These are phyloP conservation scores for Moniliella sp. DNA, from an alignment of 1,284 basidiomycete genomes.

Conservation along the genomic window DNA sequence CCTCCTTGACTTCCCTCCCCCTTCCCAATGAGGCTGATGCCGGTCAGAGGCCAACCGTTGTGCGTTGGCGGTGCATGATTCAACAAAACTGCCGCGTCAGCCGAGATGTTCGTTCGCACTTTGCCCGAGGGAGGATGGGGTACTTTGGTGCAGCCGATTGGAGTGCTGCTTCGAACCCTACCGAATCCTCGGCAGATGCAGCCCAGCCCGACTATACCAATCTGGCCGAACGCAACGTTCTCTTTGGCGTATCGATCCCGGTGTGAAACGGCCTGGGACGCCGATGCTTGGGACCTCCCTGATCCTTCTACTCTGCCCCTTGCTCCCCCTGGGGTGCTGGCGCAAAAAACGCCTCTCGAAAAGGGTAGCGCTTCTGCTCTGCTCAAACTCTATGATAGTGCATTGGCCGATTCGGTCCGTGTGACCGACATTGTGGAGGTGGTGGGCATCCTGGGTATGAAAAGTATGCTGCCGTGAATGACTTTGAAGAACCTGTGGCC, in stretches of 20 bases:
- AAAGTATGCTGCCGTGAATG: slow-evolving; percentile 5
- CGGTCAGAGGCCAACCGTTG: too few species aligned
- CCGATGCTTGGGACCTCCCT: slow-evolving; percentile 5
- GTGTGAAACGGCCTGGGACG: slow-evolving; percentile 27
- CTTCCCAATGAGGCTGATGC: too few species aligned
- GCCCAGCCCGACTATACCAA: slow-evolving; percentile 20
- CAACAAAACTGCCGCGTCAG: too few species aligned
- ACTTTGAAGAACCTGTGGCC: not conserved
- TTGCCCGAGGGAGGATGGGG: too few species aligned
- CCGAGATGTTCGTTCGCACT: too few species aligned
- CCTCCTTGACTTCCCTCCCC: too few species aligned
- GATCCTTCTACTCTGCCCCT: not conserved
- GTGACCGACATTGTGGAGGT: slow-evolving; percentile 25
- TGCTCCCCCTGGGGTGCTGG: not conserved
- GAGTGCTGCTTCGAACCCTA: too few species aligned
- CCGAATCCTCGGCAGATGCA: too few species aligned
- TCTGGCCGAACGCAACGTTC: slow-evolving; percentile 27
- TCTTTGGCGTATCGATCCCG: slow-evolving; percentile 28
- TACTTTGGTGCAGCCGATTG: too few species aligned
- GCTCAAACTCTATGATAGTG: slow-evolving; percentile 18
- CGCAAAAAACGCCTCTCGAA: not conserved
- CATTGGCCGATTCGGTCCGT: slow-evolving; percentile 13
- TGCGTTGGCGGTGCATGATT: too few species aligned
- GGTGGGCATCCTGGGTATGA: slow-evolving; percentile 13
- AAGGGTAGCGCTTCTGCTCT: slow-evolving; percentile 6